phyloP scores from a whole-genome alignment of 495 filamentous ascomycete species.

The Hypoxylon fragiforme region DNA sequence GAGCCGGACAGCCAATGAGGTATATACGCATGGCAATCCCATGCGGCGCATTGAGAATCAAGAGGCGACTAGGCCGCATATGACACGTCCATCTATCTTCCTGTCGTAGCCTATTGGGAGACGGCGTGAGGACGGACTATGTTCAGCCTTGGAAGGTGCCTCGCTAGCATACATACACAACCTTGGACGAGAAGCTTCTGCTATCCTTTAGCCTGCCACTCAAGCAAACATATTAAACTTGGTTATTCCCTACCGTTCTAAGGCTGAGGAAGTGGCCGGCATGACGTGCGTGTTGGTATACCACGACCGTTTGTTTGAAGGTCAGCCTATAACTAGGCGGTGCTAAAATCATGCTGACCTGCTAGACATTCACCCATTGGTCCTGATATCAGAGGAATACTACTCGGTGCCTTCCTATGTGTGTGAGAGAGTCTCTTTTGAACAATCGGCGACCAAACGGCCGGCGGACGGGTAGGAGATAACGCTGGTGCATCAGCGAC shows the following conservation, averaged over 20 bases:
- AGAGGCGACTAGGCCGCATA: slow-evolving; percentile 23
- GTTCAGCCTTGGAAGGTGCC: slow-evolving; percentile 19
- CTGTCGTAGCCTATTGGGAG: slow-evolving; percentile 24
- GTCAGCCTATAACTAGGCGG: slow-evolving; percentile 7
- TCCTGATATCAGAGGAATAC: background rate
- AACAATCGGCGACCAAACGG: background rate
- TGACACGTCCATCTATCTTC: slow-evolving; percentile 18
- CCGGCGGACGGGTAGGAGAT: background rate
- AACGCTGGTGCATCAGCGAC: background rate
- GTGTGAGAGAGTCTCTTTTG: too few relatives aligned
- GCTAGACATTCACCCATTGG: background rate
- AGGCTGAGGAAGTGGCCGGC: slow-evolving; percentile 15
- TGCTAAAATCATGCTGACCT: too few relatives aligned
- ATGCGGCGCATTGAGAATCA: slow-evolving; percentile 25
- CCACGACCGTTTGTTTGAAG: too few relatives aligned
- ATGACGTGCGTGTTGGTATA: too few relatives aligned
- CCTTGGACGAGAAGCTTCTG: slow-evolving; percentile 9
- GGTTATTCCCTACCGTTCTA: slow-evolving; percentile 12
- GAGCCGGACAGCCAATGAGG: slow-evolving; percentile 20
- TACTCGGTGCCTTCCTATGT: too few relatives aligned
- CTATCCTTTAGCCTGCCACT: slow-evolving; percentile 9
- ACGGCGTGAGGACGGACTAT: slow-evolving; percentile 7
- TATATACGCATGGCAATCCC: slow-evolving; percentile 30
- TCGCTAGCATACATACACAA: too few relatives aligned
- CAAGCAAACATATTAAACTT: slow-evolving; percentile 18